These are phyloP conservation scores for Candida silvicultrix DNA, from an alignment of 805 yeast species.

Conservation along the genomic window DNA sequence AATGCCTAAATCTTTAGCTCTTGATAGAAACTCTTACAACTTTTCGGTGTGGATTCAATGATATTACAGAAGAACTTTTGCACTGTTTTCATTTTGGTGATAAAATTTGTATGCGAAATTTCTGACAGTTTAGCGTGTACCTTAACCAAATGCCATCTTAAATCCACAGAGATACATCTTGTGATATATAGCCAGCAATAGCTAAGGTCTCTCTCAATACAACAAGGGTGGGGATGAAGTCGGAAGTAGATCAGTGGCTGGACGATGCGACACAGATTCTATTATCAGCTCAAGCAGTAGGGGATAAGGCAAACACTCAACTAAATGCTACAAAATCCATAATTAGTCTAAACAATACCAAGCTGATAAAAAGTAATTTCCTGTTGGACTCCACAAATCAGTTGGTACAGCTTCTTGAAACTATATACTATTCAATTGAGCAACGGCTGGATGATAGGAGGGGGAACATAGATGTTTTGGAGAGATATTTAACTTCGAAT, in stretches of 20 bases:
- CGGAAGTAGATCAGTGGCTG: conserved; percentile 27
- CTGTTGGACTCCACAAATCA: conserved; percentile 38
- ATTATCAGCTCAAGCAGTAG: conserved; percentile 41
- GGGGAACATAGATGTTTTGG: conserved; percentile 18
- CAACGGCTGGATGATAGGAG: conserved; percentile 19
- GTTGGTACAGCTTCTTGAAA: conserved; percentile 38
- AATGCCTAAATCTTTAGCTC: background rate
- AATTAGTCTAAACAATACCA: conserved; percentile 33
- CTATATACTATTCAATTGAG: conserved; percentile 25
- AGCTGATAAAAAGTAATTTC: conserved; percentile 37
- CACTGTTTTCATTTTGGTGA: background rate
- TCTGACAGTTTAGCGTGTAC: background rate
- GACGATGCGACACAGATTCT: conserved; percentile 42
- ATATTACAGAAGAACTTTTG: background rate
- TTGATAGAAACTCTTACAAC: background rate
- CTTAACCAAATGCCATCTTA: background rate
- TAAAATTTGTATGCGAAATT: background rate
- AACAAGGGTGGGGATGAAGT: background rate
- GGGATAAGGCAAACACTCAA: conserved; percentile 41
- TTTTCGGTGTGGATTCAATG: background rate
- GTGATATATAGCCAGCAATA: too few species aligned
- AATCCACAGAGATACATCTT: too few species aligned
- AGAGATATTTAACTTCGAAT: conserved; percentile 21
- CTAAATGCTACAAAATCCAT: conserved; percentile 30
- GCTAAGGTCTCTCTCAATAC: too few species aligned